phyloP scores from a whole-genome alignment of 805 yeast genomes.

The Zygosaccharomyces siamensis region DNA sequence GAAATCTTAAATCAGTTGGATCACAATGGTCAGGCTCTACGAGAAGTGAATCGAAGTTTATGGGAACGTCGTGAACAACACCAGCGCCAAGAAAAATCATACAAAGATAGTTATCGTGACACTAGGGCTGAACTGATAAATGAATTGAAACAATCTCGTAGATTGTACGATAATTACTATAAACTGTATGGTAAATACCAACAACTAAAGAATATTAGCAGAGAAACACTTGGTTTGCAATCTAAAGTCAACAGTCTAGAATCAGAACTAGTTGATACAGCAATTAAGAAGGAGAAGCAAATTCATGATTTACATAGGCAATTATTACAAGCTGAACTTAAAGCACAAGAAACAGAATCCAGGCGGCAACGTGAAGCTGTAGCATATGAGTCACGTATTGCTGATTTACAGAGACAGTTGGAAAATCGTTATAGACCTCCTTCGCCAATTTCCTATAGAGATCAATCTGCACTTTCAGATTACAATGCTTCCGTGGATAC shows the following conservation, averaged over 20 bases:
- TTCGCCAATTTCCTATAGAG: slow-evolving; percentile 9
- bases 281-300: slow-evolving; percentile 24
- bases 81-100: slow-evolving; percentile 11
- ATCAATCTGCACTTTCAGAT: slow-evolving; percentile 13
- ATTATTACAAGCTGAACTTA: slow-evolving; percentile 23
- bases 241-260: slow-evolving; percentile 23
- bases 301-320: slow-evolving; percentile 31
- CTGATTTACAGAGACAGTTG: slow-evolving; percentile 27
- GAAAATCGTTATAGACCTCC: slow-evolving; percentile 7
- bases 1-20: slow-evolving; percentile 25
- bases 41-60: slow-evolving; percentile 14
- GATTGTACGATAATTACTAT: slow-evolving; percentile 35
- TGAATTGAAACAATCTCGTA: slow-evolving; percentile 35
- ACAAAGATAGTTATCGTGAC: slow-evolving; percentile 24
- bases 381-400: slow-evolving; percentile 26
- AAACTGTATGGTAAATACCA: slow-evolving; percentile 33
- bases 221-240: slow-evolving; percentile 14
- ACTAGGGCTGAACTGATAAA: slow-evolving; percentile 31
- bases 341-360: slow-evolving; percentile 24
- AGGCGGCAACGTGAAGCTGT: slow-evolving; percentile 22
- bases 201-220: slow-evolving; percentile 17
- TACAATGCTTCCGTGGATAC: slow-evolving; percentile 18
- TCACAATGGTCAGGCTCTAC: slow-evolving; percentile 25
- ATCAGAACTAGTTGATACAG: slow-evolving; percentile 23
- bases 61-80: slow-evolving; percentile 9